Conservation (phyloP, 345 rosid species). For the Crucihimalaya himalaica region DNA sequence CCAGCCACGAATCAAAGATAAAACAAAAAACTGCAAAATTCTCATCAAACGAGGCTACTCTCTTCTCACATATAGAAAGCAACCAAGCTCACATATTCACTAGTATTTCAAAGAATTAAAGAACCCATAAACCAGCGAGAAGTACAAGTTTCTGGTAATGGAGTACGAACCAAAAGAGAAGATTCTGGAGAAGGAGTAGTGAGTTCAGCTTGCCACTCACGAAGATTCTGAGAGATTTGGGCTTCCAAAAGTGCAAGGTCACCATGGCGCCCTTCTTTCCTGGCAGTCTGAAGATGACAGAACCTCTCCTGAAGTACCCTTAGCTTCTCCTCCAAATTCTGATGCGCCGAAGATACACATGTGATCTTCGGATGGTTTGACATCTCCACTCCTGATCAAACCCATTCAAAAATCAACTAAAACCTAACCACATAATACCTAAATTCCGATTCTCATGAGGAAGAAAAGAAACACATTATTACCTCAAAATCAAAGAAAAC, state of each 20-base stretch:
- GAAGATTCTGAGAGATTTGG: slow-evolving; percentile 63
- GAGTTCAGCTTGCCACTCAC: slow-evolving; percentile 79
- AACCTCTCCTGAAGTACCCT: slow-evolving; percentile 63
- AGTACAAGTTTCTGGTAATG: neutral
- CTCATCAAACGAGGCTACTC: neutral
- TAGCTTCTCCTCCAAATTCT: slow-evolving; percentile 57
- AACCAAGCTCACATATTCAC: slow-evolving; percentile 6
- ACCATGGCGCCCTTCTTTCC: slow-evolving; percentile 54
- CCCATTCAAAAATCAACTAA: neutral
- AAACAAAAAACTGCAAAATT: neutral
- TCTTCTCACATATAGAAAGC: neutral
- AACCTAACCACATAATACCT: neutral
- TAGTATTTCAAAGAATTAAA: neutral
- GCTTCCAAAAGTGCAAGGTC: slow-evolving; percentile 65
- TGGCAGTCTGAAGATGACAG: slow-evolving; percentile 60
- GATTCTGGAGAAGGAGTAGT: slow-evolving; percentile 62
- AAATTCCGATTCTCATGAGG: neutral
- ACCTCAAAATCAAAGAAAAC: neutral
- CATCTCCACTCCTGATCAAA: slow-evolving; percentile 39
- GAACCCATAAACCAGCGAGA: neutral
- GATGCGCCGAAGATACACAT: slow-evolving; percentile 54
- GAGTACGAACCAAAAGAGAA: slow-evolving; percentile 57
- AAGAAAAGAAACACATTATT: neutral
- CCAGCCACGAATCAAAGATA: neutral
- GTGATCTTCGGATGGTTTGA: slow-evolving; percentile 50